Conservation (phyloP, 495 filamentous ascomycete species). For the Podospora sp. region DNA sequence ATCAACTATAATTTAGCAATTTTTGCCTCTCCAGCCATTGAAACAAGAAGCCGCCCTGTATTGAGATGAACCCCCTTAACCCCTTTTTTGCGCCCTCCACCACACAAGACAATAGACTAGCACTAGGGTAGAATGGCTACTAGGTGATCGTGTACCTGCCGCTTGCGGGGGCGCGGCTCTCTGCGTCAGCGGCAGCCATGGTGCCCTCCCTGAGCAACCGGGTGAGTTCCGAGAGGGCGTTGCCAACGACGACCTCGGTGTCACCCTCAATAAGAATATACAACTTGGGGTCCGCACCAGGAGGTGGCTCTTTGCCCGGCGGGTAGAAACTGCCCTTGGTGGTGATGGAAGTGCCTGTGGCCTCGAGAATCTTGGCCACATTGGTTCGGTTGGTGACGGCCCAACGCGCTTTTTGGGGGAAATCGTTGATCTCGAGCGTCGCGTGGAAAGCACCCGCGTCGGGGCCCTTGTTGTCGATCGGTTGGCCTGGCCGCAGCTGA, state of each 20-base stretch:
- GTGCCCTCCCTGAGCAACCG: slow-evolving; percentile 90
- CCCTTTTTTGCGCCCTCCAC: not conserved
- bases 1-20: no score
- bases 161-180: slow-evolving; percentile 74
- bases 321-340: slow-evolving; percentile 93
- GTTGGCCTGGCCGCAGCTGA: slow-evolving; percentile 84
- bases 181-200: slow-evolving; percentile 82
- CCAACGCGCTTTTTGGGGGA: slow-evolving; percentile 98
- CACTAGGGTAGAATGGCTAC: not conserved
- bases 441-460: slow-evolving; percentile 98
- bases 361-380: slow-evolving; percentile 95
- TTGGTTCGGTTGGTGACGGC: slow-evolving; percentile 98
- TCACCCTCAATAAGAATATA: slow-evolving; percentile 98
- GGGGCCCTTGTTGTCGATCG: slow-evolving; percentile 97
- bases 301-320: slow-evolving; percentile 73
- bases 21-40: no score
- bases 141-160: slow-evolving; percentile 90
- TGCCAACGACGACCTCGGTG: slow-evolving; percentile 87
- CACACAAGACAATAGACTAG: no score
- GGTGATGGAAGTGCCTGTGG: slow-evolving; percentile 93
- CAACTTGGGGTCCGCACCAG: slow-evolving; percentile 79
- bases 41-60: no score
- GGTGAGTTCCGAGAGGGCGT: slow-evolving; percentile 89
- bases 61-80: no score
- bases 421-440: slow-evolving; percentile 98